phyloP scores from a whole-genome alignment of 192 early-diverging fungal species.

The Backusella circina region DNA sequence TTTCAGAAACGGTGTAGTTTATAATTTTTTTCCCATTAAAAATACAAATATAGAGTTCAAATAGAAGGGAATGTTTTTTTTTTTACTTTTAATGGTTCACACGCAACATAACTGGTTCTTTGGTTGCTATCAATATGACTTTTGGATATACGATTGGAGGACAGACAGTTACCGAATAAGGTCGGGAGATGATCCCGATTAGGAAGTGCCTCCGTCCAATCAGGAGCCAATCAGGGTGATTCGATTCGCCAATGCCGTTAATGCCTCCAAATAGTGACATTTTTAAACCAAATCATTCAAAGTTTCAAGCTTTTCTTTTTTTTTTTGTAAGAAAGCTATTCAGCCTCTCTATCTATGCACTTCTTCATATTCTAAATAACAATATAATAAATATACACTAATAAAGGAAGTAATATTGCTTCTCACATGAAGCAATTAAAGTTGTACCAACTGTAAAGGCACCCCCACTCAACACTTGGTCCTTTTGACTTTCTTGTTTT shows the following conservation, averaged over 20 bases:
- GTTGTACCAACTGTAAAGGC: not conserved
- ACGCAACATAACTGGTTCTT: slow-evolving; percentile 1
- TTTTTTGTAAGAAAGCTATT: not conserved
- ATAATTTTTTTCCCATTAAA: not conserved
- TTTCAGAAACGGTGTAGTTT: not conserved
- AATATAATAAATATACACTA: not conserved
- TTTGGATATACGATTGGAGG: slow-evolving; percentile 1
- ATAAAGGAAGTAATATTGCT: not conserved
- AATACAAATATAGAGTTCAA: not conserved
- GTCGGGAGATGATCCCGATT: not conserved
- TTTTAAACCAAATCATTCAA: not conserved
- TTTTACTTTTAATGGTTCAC: not conserved
- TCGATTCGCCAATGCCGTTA: not conserved
- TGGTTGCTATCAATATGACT: not conserved
- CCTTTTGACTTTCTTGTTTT: not conserved
- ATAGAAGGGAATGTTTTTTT: not conserved
- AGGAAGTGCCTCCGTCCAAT: not conserved
- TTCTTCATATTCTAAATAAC: no score
- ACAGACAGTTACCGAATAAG: not conserved
- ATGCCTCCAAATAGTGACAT: not conserved
- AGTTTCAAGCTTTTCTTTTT: not conserved
- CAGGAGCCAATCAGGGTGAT: not conserved
- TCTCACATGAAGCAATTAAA: not conserved
- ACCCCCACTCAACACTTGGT: not conserved
- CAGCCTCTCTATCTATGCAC: not conserved